Evolutionary conservation across 305 asterid genomes (phyloP).

Genomic region (Withania somnifera): DNA sequence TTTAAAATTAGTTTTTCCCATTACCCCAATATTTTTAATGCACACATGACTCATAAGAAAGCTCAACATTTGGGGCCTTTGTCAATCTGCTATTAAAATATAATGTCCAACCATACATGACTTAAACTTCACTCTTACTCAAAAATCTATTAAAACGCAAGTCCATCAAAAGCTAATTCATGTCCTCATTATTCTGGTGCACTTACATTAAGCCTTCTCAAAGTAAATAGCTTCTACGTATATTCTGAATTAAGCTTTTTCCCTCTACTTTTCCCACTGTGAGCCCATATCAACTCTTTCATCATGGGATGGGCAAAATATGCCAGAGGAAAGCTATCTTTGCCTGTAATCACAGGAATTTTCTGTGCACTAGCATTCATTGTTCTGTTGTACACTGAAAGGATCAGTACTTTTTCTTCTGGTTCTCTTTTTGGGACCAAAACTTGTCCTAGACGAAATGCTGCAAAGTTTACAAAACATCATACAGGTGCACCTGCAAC

Average conservation of each 20-base stretch:
- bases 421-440: slow-evolving; percentile 31
- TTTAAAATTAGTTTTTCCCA: background rate
- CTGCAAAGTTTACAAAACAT: slow-evolving; percentile 22
- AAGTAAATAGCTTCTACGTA: background rate
- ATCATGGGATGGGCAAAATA: slow-evolving; percentile 36
- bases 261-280: background rate
- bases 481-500: slow-evolving; percentile 18
- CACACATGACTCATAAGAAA: background rate
- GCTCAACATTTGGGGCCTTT: background rate
- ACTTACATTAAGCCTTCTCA: slow-evolving; percentile 2
- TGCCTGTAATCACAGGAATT: slow-evolving; percentile 32
- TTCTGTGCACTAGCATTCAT: slow-evolving; percentile 38
- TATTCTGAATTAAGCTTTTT: slow-evolving; percentile 1
- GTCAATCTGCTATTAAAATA: background rate
- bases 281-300: background rate
- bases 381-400: slow-evolving; percentile 49
- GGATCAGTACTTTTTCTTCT: slow-evolving; percentile 34
- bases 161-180: slow-evolving; percentile 8
- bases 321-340: slow-evolving; percentile 33
- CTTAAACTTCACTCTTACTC: slow-evolving; percentile 78
- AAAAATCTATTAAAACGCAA: slow-evolving; percentile 13
- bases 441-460: slow-evolving; percentile 34
- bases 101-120: slow-evolving; percentile 8
- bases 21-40: background rate
- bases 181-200: slow-evolving; percentile 22